Evolutionary conservation across 192 early-diverging fungal species (phyloP).

Genomic region (Piromyces sp.): DNA sequence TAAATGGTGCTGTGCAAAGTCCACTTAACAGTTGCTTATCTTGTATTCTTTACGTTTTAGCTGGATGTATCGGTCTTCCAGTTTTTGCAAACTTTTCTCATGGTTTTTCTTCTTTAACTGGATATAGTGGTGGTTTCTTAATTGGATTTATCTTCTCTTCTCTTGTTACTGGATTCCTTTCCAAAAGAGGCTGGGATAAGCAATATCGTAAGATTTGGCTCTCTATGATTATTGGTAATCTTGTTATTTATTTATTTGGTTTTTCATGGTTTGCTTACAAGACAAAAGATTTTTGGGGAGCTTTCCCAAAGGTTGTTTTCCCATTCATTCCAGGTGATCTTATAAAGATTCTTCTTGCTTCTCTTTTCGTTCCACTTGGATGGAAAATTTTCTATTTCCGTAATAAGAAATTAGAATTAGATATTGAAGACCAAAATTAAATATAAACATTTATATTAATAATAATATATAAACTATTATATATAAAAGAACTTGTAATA

Average conservation of each 20-base stretch:
- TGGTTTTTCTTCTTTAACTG: neutral
- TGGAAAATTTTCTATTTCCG: neutral
- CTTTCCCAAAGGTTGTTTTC: neutral
- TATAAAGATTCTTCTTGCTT: neutral
- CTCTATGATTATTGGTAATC: neutral
- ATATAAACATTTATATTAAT: neutral
- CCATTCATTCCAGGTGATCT: neutral
- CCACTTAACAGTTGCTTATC: neutral
- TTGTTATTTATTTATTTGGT: neutral
- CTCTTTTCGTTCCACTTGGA: neutral
- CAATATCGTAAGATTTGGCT: neutral
- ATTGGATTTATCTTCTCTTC: neutral
- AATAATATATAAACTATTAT: too few species aligned
- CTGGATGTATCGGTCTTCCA: neutral
- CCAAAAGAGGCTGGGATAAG: neutral
- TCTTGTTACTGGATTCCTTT: neutral
- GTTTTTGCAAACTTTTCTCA: neutral
- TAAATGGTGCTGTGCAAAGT: neutral
- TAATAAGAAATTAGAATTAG: neutral
- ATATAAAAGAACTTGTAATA: too few species aligned
- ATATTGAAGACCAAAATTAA: neutral
- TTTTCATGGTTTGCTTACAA: neutral
- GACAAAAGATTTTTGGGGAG: neutral
- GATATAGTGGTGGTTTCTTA: neutral
- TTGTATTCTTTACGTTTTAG: neutral